These are phyloP conservation scores for Nothopassalora personata DNA, from an alignment of 2,329 filamentous ascomycete species.

Conservation along the genomic window DNA sequence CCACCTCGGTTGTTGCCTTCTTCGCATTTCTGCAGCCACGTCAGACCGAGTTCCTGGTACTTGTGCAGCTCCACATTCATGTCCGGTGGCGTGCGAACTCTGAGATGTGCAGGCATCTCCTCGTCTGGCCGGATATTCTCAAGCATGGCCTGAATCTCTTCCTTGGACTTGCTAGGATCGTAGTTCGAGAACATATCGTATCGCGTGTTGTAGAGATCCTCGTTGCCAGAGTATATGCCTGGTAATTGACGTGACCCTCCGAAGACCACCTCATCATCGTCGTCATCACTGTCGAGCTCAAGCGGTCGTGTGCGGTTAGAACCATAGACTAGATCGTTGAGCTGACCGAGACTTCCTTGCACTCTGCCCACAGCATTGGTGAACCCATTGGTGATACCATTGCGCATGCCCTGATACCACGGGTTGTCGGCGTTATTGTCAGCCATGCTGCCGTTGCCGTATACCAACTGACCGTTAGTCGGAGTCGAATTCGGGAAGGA, in stretches of 20 bases:
- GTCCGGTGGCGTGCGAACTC: conserved; percentile 63
- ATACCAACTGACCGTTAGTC: neutral
- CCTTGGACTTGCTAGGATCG: conserved; percentile 51
- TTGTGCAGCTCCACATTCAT: conserved; percentile 67
- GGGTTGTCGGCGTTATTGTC: neutral
- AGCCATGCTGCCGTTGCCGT: neutral
- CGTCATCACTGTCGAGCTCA: conserved; percentile 17
- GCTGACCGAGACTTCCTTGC: conserved; percentile 4
- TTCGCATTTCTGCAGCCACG: conserved; percentile 73
- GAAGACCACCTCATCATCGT: conserved; percentile 25
- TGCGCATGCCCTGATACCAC: neutral
- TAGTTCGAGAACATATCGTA: conserved; percentile 23
- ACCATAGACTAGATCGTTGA: conserved; percentile 19
- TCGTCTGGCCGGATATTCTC: conserved; percentile 69
- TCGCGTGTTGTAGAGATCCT: conserved; percentile 23
- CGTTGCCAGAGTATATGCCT: conserved; percentile 22
- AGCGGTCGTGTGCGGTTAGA: conserved; percentile 9
- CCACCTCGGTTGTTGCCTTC: conserved; percentile 66
- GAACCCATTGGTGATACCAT: neutral
- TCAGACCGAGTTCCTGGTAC: conserved; percentile 73
- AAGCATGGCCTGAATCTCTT: conserved; percentile 65
- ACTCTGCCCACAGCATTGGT: neutral
- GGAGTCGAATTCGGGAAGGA: conserved; percentile 14
- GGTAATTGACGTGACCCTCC: conserved; percentile 19
- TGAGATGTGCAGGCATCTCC: conserved; percentile 47